Percentiles rank a stretch among this genome's conserved stretches.
These are phyloP conservation scores for Stemphylium vesicarium DNA, from an alignment of 2,329 filamentous ascomycete species.

Conservation along the genomic window DNA sequence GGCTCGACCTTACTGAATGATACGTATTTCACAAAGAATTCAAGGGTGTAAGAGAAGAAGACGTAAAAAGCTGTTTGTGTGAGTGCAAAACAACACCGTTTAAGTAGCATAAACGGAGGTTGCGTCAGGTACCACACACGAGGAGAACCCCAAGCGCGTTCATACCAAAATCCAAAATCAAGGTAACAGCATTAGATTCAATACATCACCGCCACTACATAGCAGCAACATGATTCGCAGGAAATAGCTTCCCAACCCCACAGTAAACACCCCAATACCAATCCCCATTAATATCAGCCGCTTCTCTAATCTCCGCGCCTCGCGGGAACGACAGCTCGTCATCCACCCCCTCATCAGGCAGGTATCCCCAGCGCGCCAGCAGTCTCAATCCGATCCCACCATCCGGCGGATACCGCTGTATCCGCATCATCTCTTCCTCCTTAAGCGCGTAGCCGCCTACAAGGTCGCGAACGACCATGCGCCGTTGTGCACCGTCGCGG, in stretches of 20 bases:
- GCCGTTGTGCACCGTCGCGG: slow-evolving; percentile 68
- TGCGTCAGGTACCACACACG: no score
- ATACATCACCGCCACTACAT: not conserved
- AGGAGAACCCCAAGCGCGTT: not conserved
- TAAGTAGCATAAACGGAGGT: no score
- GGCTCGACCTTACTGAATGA: not conserved
- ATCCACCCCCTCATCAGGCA: slow-evolving; percentile 65
- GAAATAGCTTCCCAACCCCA: slow-evolving; percentile 79
- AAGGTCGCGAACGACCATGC: slow-evolving; percentile 72
- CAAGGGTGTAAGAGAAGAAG: no score
- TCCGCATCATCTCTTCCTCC: slow-evolving; percentile 55
- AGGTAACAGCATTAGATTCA: no score
- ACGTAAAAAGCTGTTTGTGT: no score
- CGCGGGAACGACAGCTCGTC: slow-evolving; percentile 87
- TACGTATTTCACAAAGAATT: not conserved
- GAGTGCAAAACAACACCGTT: no score
- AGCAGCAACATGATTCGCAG: slow-evolving; percentile 69
- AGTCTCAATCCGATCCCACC: slow-evolving; percentile 72
- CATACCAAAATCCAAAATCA: no score
- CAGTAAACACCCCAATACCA: slow-evolving; percentile 91
- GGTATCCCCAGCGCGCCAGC: slow-evolving; percentile 78
- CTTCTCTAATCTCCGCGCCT: slow-evolving; percentile 81
- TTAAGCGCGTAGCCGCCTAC: slow-evolving; percentile 78
- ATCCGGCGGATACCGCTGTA: slow-evolving; percentile 69
- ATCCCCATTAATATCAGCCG: slow-evolving; percentile 86